Evolutionary conservation across 257 asterid genomes (phyloP).

Genomic region (Galeopsis tetrahit): DNA sequence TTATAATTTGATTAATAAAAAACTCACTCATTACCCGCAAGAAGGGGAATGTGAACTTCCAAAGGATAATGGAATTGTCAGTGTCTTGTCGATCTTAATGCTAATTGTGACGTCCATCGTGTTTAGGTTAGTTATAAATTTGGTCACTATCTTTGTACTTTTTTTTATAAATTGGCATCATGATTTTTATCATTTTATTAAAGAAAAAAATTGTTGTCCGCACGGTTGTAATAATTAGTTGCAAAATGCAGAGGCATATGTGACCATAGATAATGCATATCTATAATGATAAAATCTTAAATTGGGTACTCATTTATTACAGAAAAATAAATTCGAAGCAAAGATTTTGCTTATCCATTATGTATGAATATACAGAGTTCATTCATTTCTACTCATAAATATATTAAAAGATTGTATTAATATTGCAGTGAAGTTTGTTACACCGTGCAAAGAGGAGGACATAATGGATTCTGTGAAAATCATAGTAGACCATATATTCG

Average conservation of each 20-base stretch:
- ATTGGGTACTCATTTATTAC: not conserved
- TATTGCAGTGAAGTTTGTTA: slow-evolving; percentile 42
- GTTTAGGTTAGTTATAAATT: not conserved
- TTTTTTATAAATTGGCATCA: not conserved
- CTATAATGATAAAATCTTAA: not conserved
- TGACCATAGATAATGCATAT: not conserved
- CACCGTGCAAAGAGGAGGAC: slow-evolving; percentile 52
- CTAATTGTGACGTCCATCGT: not conserved
- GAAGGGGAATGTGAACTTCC: not conserved
- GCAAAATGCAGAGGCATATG: not conserved
- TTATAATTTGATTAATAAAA: not conserved
- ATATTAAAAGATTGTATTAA: not conserved
- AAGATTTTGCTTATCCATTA: not conserved
- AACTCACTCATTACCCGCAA: slow-evolving; percentile 2
- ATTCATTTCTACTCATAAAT: not conserved
- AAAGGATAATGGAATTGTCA: not conserved
- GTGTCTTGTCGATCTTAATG: not conserved
- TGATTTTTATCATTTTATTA: not conserved
- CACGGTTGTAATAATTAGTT: not conserved
- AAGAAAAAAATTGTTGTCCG: not conserved
- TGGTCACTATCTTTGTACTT: not conserved
- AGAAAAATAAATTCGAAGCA: not conserved
- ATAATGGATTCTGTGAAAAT: slow-evolving; percentile 37
- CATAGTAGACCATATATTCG: slow-evolving; percentile 46
- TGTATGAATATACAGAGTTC: not conserved